Evolutionary conservation across 148 eudicot genomes (phyloP).

Genomic region (Limonium bicolor): DNA sequence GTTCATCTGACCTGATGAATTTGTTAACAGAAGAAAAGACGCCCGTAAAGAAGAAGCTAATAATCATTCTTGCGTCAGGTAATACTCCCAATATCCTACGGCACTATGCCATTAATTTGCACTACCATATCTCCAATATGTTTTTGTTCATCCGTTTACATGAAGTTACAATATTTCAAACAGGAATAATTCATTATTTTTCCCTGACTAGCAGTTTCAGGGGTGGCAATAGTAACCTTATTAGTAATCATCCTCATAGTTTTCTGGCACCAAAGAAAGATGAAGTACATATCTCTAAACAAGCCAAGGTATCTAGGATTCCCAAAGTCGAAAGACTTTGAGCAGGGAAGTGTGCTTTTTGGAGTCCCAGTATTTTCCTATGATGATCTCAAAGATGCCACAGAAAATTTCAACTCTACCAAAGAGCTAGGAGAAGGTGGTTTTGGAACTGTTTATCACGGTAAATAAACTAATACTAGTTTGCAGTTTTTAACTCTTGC

Average conservation of each 20-base stretch:
- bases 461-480: conserved; percentile 15
- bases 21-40: too few relatives aligned
- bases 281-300: not conserved
- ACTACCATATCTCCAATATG: too few relatives aligned
- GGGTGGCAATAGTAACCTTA: conserved; percentile 1
- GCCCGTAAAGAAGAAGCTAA: not conserved
- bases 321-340: conserved; percentile 14
- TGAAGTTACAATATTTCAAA: too few relatives aligned
- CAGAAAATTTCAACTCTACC: conserved; percentile 26
- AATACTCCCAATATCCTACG: too few relatives aligned
- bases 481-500: not conserved
- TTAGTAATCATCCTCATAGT: conserved; percentile 2
- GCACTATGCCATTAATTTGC: too few relatives aligned
- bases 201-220: conserved; percentile 1
- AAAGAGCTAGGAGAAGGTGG: conserved; percentile 48
- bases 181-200: not conserved
- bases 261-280: conserved; percentile 10
- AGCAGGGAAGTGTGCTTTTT: conserved; percentile 13
- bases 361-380: conserved; percentile 32
- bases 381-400: conserved; percentile 31
- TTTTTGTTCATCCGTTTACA: too few relatives aligned
- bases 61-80: conserved; percentile 5
- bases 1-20: too few relatives aligned
- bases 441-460: conserved; percentile 40
- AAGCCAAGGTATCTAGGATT: conserved; percentile 3